Conservation (phyloP, 2,329 filamentous ascomycete genomes). For the Beauveria scarabaeidicola region DNA sequence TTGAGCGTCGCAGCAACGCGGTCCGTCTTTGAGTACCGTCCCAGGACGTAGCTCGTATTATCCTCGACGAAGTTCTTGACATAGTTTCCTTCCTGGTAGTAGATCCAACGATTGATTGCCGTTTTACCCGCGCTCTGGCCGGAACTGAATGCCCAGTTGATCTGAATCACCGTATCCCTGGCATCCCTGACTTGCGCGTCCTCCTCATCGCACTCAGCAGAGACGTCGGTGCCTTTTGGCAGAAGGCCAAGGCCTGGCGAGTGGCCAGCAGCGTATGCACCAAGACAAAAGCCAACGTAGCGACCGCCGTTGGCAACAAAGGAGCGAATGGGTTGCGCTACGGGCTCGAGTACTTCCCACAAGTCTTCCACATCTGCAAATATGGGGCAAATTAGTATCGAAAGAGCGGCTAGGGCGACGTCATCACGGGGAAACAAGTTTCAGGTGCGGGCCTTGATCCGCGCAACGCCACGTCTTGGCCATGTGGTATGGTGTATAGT, state of each 20-base stretch:
- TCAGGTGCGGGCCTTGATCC: not conserved
- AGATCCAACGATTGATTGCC: conserved; percentile 16
- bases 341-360: conserved; percentile 13
- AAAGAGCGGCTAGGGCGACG: not conserved
- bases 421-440: not conserved
- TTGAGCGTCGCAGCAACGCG: conserved; percentile 19
- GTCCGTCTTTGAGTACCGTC: conserved; percentile 16
- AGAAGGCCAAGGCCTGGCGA: conserved; percentile 17
- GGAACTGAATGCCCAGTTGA: conserved; percentile 18
- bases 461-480: not conserved
- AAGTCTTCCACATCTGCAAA: conserved; percentile 15
- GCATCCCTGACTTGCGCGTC: conserved; percentile 15
- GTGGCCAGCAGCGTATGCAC: conserved; percentile 20
- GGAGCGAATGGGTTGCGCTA: conserved; percentile 11
- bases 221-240: conserved; percentile 8
- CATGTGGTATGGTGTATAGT: not conserved
- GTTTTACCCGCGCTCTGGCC: conserved; percentile 11
- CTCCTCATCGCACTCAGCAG: conserved; percentile 11
- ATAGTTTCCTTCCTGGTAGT: conserved; percentile 20
- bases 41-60: conserved; percentile 12
- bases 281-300: conserved; percentile 21
- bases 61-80: conserved; percentile 13
- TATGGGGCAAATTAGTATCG: not conserved
- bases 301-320: conserved; percentile 18
- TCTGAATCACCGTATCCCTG: conserved; percentile 17